Evolutionary conservation across 1,284 basidiomycete genomes (phyloP), one percentile per base, ranked within the genome.

Genomic region (Cutaneotrichosporon spelunceum): DNA sequence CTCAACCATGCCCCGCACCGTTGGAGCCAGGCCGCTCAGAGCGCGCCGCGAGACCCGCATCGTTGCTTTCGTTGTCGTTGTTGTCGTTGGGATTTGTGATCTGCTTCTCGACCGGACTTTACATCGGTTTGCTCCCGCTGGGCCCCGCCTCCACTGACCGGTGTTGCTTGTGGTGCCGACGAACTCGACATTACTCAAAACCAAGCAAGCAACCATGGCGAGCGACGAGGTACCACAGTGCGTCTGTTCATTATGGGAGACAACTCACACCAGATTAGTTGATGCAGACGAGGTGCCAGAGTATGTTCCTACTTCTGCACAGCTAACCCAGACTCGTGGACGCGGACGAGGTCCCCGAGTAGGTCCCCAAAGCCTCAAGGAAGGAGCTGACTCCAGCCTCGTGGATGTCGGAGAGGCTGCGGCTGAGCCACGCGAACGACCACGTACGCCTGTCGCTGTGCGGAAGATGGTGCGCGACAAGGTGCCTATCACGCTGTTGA

Each of bases 401-500:
- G 10, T 64, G 13, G 62, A 57, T 9, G 55, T 16, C 30, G 59
- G 55, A 4, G 26, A 26, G 39, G 19, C 39, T 3, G 39, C 39
- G 4, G 39, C 39, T 16, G 19, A 42, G 39, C 39, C 36, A 39
- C 47, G 53, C 26, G 42, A 30, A 27, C 48, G 24, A 7, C 16
- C 26, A 5, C 48, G 48, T 27, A 27, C 26, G 48, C 48, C 48
- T 8, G 14, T 27, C 14, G 26, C 26, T 16, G 26, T 50, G 24
- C 48, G 48, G 10, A 50, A 50, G 19, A 66, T 64, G 44, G 74
- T 73, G 44, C 62, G 74, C 21, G 64, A 65, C 19, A 77, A 86
- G 57, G 88, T 94, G 4, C 92, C 92, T 21, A 83, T 93, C 23
- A 95, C 92, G 4, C 87, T 95, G 63, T 88, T 96, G 60, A 92